phyloP scores from a whole-genome alignment of 768 basidiomycete genomes.

The Boletus tomentosulus region DNA sequence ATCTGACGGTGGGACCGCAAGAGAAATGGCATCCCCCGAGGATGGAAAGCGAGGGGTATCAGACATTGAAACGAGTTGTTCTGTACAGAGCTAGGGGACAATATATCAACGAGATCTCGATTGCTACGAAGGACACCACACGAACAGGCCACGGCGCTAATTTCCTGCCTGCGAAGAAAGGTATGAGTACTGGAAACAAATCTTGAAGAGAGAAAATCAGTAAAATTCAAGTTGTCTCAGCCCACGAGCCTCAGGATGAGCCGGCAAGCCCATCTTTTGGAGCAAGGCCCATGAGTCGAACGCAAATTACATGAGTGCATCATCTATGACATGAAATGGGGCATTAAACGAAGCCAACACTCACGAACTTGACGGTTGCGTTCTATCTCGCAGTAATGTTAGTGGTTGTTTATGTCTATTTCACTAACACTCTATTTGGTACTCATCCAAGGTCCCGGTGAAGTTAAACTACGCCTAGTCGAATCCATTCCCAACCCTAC shows the following conservation, averaged over 20 bases:
- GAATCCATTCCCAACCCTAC: slow-evolving; percentile 4
- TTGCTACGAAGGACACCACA: slow-evolving; percentile 9
- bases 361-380: slow-evolving; percentile 5
- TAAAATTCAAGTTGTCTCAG: slow-evolving; percentile 63
- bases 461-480: background rate
- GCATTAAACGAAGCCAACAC: slow-evolving; percentile 1
- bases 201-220: slow-evolving; percentile 36
- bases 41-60: slow-evolving; percentile 14
- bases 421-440: background rate
- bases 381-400: background rate
- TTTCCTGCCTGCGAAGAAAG: background rate
- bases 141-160: slow-evolving; percentile 5
- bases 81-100: slow-evolving; percentile 10
- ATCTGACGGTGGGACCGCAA: slow-evolving; percentile 12
- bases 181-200: slow-evolving; percentile 6
- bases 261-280: slow-evolving; percentile 78
- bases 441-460: too few relatives aligned
- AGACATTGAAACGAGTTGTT: slow-evolving; percentile 21
- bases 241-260: slow-evolving; percentile 58
- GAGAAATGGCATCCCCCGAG: background rate
- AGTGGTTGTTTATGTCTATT: slow-evolving; percentile 16
- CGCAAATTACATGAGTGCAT: slow-evolving; percentile 86
- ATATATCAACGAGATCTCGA: slow-evolving; percentile 16
- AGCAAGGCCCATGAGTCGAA: slow-evolving; percentile 62
- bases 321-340: slow-evolving; percentile 26